phyloP scores from a whole-genome alignment of 2,329 filamentous ascomycete species.

The Colletotrichum paranaense region DNA sequence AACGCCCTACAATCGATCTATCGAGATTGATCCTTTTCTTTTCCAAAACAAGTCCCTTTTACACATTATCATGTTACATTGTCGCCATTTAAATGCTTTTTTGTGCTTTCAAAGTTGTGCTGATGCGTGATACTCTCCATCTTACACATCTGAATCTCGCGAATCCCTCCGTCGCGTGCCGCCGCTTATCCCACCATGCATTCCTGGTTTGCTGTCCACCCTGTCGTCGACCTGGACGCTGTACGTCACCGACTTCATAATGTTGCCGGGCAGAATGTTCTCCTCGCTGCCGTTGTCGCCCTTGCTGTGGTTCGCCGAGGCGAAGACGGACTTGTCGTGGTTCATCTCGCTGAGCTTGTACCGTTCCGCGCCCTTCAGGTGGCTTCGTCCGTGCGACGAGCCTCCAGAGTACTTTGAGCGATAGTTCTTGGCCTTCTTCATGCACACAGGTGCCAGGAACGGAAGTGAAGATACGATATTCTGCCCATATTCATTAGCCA shows the following conservation, averaged over 20 bases:
- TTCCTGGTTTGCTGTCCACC: background rate
- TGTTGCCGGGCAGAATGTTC: constrained; percentile 51
- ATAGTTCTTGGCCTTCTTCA: constrained; percentile 55
- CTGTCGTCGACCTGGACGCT: constrained; percentile 50
- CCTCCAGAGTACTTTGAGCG: constrained; percentile 49
- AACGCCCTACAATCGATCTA: background rate
- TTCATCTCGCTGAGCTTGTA: constrained; percentile 54
- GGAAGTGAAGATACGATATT: constrained; percentile 60
- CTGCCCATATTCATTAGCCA: constrained; percentile 38
- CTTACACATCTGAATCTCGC: background rate
- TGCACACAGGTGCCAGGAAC: constrained; percentile 56
- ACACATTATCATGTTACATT: background rate
- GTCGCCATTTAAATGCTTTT: background rate
- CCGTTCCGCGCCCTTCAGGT: constrained; percentile 42
- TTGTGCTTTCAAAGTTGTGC: background rate
- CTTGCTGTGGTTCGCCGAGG: constrained; percentile 38
- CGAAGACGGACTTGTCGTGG: constrained; percentile 45
- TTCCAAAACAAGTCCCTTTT: background rate
- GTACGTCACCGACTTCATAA: constrained; percentile 56
- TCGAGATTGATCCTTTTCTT: background rate
- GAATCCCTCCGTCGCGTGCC: constrained; percentile 11
- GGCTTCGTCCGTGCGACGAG: constrained; percentile 39
- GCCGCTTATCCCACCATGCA: no score
- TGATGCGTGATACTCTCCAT: no score
- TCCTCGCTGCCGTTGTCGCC: constrained; percentile 48